Percentiles rank a stretch among this genome's conserved stretches.
Conservation (phyloP, 2,329 filamentous ascomycete species). For the Biscogniauxia marginata region DNA sequence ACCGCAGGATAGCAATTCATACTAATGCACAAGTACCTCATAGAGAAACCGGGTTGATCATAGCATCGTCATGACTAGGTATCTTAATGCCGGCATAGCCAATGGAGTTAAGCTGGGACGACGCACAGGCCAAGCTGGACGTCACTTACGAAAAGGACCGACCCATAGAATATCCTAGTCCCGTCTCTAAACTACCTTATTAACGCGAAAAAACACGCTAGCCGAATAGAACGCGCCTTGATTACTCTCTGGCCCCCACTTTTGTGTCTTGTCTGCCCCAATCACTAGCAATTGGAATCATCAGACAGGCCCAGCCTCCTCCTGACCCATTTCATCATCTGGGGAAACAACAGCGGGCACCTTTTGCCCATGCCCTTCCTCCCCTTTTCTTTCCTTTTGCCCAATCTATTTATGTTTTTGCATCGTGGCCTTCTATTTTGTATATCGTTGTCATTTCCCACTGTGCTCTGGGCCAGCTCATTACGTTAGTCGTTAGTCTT, state of each 20-base stretch:
- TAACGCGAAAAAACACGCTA: constrained; percentile 18
- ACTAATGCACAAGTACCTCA: background rate
- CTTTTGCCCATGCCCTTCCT: background rate
- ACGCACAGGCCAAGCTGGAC: background rate
- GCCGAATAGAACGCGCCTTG: constrained; percentile 5
- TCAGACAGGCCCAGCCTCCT: constrained; percentile 2
- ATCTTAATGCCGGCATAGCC: background rate
- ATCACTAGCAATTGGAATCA: constrained; percentile 2
- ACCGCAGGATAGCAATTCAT: background rate
- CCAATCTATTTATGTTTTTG: too few species aligned
- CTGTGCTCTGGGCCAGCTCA: background rate
- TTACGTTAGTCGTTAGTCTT: background rate
- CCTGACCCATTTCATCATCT: constrained; percentile 10
- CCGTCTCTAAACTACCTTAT: too few species aligned
- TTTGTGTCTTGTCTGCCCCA: constrained; percentile 4
- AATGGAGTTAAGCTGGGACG: background rate
- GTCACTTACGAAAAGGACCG: background rate
- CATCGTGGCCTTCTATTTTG: background rate
- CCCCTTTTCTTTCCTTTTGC: background rate
- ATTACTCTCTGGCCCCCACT: constrained; percentile 1
- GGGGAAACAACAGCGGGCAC: background rate
- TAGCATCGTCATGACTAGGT: too few species aligned
- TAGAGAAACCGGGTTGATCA: too few species aligned
- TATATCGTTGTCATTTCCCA: background rate
- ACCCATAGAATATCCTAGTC: background rate